These are phyloP conservation scores for Verticillium albo-atrum DNA, from an alignment of 2,329 filamentous ascomycete genomes.

Conservation along the genomic window DNA sequence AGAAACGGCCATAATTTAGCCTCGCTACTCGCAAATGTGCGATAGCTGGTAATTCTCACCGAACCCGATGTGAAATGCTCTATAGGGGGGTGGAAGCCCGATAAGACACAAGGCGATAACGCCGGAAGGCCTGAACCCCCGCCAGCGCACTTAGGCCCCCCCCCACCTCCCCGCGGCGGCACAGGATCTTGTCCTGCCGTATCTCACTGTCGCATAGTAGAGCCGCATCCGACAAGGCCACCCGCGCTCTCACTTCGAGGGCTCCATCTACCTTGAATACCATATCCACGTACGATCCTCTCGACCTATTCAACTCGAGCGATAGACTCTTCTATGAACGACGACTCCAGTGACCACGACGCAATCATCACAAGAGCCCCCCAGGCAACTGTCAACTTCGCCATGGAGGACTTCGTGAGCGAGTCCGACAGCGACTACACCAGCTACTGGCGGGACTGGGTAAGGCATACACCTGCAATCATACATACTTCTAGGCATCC, in stretches of 20 bases:
- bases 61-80: not conserved
- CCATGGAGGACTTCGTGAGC: slow-evolving; percentile 96
- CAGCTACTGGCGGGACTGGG: slow-evolving; percentile 99
- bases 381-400: not conserved
- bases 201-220: not conserved
- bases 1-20: too few relatives aligned
- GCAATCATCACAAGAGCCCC: not conserved
- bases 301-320: not conserved
- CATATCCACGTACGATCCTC: not conserved
- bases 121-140: not conserved
- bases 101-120: not conserved
- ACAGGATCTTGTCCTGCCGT: not conserved
- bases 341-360: not conserved
- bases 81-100: not conserved
- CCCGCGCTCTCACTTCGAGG: not conserved
- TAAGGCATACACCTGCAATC: slow-evolving; percentile 45
- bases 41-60: not conserved
- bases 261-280: not conserved
- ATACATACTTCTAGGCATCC: not conserved
- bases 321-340: not conserved
- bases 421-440: slow-evolving; percentile 99
- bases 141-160: not conserved
- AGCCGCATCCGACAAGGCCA: not conserved
- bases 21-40: not conserved
- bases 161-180: not conserved